These are phyloP conservation scores for Serendipita indica DNA, from an alignment of 768 basidiomycete genomes.

Conservation along the genomic window DNA sequence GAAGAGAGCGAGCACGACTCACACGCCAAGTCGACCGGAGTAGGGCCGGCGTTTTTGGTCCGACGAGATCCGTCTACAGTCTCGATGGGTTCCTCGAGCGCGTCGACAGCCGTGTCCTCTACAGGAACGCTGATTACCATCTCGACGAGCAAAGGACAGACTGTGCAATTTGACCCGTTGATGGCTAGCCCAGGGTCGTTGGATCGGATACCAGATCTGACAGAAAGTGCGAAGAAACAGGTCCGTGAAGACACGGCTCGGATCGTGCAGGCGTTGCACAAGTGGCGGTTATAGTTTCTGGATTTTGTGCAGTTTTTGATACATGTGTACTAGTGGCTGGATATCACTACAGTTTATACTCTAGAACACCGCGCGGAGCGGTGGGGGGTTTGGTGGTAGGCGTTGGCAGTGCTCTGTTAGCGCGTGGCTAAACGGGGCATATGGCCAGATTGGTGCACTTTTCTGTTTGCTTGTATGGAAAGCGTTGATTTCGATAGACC, in stretches of 20 bases:
- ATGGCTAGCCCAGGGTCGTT: conserved; percentile 54
- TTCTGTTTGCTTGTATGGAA: too few relatives aligned
- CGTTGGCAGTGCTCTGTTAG: too few relatives aligned
- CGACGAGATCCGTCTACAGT: not conserved
- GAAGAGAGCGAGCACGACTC: not conserved
- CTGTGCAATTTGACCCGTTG: conserved; percentile 70
- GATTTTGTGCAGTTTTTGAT: too few relatives aligned
- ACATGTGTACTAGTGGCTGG: too few relatives aligned
- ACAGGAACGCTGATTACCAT: not conserved
- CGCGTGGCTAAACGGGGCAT: too few relatives aligned
- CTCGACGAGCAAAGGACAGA: not conserved
- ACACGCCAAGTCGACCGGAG: not conserved
- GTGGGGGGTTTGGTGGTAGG: too few relatives aligned
- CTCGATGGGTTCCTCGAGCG: not conserved
- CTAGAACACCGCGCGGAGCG: too few relatives aligned
- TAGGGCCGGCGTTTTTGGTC: not conserved
- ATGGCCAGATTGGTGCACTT: too few relatives aligned
- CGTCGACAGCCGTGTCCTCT: not conserved
- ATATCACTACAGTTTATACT: too few relatives aligned
- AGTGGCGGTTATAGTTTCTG: conserved; percentile 47
- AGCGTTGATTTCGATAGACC: too few relatives aligned
- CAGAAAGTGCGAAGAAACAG: conserved; percentile 69
- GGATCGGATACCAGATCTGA: conserved; percentile 63
- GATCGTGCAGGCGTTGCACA: conserved; percentile 56
- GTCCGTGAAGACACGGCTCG: conserved; percentile 62